Evolutionary conservation across 139 green algal species (phyloP).

Genomic region (Chlamydomonas applanata): DNA sequence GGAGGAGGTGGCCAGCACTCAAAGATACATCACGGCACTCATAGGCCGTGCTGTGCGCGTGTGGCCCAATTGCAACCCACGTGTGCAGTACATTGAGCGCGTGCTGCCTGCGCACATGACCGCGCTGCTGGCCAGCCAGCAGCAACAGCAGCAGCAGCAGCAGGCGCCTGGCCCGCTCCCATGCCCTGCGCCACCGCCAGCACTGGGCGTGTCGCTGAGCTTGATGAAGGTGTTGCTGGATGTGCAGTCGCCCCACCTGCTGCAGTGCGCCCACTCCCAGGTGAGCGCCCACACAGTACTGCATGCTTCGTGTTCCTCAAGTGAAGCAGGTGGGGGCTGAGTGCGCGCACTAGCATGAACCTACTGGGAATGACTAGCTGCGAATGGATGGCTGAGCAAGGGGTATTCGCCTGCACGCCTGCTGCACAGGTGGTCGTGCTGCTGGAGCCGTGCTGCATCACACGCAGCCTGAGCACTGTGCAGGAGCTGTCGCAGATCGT

Average conservation of each 20-base stretch:
- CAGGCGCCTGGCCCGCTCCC: neutral
- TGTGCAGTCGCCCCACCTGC: constrained; percentile 22
- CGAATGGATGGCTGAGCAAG: no score
- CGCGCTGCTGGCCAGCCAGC: neutral
- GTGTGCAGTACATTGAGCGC: constrained; percentile 75
- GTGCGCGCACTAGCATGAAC: no score
- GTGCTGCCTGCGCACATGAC: constrained; percentile 42
- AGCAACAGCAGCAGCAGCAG: neutral
- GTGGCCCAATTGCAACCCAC: neutral
- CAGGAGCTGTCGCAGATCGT: no score
- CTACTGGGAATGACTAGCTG: no score
- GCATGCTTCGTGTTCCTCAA: neutral
- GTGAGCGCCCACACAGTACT: neutral
- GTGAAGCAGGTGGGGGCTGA: no score
- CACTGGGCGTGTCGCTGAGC: neutral
- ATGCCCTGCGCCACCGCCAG: neutral
- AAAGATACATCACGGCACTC: neutral
- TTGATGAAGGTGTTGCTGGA: constrained; percentile 15
- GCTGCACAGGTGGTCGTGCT: no score
- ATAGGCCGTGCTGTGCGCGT: neutral
- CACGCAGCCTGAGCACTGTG: no score
- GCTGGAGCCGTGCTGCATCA: no score
- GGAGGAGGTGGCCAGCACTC: no score
- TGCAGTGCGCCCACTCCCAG: constrained; percentile 25
- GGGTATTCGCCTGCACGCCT: no score